phyloP scores from a whole-genome alignment of 371 early-diverging fungal species.

The Syncephalis fuscata region DNA sequence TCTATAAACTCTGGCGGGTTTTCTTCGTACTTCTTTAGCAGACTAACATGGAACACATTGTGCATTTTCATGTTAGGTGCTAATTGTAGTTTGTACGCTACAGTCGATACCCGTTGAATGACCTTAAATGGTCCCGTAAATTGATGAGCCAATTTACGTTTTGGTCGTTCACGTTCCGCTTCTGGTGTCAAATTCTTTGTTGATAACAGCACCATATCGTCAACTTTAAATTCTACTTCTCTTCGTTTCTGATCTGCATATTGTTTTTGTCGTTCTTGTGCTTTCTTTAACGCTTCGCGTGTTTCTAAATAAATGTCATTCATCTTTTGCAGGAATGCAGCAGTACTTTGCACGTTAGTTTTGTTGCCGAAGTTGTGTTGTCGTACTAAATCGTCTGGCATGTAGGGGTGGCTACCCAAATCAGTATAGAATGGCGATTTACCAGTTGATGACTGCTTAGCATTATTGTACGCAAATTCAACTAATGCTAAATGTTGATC shows the following conservation, averaged over 20 bases:
- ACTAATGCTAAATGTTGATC: slow-evolving; percentile 17
- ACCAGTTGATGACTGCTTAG: slow-evolving; percentile 11
- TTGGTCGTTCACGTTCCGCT: neutral
- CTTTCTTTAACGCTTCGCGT: neutral
- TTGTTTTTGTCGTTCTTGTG: slow-evolving; percentile 1
- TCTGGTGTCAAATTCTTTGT: neutral
- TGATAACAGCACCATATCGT: neutral
- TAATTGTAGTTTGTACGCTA: slow-evolving; percentile 5
- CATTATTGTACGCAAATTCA: slow-evolving; percentile 31
- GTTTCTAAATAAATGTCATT: neutral
- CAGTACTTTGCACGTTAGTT: neutral
- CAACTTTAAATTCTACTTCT: neutral
- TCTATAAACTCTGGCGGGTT: neutral
- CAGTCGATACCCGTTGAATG: neutral
- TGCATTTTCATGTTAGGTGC: slow-evolving; percentile 1
- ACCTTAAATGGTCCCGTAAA: slow-evolving; percentile 1
- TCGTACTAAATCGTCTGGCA: neutral
- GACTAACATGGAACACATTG: slow-evolving; percentile 1
- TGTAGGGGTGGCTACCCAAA: slow-evolving; percentile 4
- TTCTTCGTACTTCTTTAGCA: neutral
- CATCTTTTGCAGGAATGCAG: neutral
- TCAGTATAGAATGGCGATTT: slow-evolving; percentile 14
- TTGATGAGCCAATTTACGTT: neutral
- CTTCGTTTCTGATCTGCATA: neutral
- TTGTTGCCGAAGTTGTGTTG: neutral